Conservation (phyloP, 176 grass and related monocot genomes). For the Microstegium vimineum region DNA sequence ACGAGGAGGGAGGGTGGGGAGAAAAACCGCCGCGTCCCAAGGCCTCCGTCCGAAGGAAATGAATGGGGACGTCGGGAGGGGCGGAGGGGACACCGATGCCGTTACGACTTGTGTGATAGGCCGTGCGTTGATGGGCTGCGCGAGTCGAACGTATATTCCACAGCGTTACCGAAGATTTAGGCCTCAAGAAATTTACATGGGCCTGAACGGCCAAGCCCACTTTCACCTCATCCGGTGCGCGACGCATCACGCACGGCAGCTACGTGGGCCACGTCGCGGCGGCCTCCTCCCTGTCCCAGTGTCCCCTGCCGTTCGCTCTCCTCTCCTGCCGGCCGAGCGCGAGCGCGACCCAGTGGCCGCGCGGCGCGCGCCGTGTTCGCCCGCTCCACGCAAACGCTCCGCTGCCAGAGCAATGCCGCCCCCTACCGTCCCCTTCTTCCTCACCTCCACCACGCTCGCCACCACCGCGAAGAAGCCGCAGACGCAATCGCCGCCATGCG, state of each 20-base stretch:
- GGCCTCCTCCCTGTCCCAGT: no score
- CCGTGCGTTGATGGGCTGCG: no score
- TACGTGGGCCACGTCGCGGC: not conserved
- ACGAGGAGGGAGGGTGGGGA: no score
- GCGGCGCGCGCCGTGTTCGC: not conserved
- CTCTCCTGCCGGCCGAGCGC: not conserved
- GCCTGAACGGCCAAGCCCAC: not conserved
- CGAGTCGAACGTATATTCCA: no score
- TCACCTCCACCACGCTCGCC: slow-evolving; percentile 39
- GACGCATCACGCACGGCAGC: slow-evolving; percentile 14
- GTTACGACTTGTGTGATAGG: no score
- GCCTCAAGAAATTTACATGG: not conserved
- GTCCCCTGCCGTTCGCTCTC: not conserved
- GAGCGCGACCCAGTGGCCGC: not conserved
- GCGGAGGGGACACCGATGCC: no score
- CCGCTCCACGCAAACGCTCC: not conserved
- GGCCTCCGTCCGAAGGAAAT: no score
- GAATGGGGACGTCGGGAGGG: no score
- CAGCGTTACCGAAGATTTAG: no score
- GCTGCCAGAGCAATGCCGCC: slow-evolving; percentile 22
- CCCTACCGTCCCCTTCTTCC: slow-evolving; percentile 35
- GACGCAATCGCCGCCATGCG: slow-evolving; percentile 11
- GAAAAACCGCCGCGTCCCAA: no score
- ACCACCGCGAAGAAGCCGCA: slow-evolving; percentile 24
- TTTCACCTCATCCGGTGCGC: slow-evolving; percentile 35